phyloP scores from a whole-genome alignment of 768 basidiomycete genomes.

The Termitomyces sp. region DNA sequence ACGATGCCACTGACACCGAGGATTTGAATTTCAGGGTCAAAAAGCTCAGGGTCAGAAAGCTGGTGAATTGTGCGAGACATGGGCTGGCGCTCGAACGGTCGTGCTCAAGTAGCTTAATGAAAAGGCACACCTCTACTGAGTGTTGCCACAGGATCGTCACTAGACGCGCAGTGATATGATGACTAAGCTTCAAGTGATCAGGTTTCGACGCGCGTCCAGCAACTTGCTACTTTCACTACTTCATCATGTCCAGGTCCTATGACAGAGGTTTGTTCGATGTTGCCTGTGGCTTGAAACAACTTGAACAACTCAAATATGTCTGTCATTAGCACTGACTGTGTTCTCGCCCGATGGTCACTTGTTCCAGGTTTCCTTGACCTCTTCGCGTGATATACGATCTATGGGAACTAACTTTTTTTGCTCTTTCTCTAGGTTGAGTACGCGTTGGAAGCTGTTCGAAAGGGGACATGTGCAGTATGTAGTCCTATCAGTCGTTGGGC shows the following conservation, averaged over 20 bases:
- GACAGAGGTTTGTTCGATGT: slow-evolving; percentile 70
- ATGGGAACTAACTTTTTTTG: slow-evolving; percentile 13
- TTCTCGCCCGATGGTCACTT: slow-evolving; percentile 99
- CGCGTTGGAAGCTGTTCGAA: slow-evolving; percentile 93
- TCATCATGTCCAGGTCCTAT: slow-evolving; percentile 86
- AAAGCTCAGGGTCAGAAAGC: not conserved
- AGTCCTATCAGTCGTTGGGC: slow-evolving; percentile 4
- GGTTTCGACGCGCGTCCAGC: slow-evolving; percentile 43
- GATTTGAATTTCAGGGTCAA: slow-evolving; percentile 6
- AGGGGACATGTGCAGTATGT: slow-evolving; percentile 93
- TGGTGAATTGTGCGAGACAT: not conserved
- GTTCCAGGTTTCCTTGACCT: slow-evolving; percentile 67
- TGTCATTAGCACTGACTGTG: slow-evolving; percentile 77
- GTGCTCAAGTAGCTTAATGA: not conserved
- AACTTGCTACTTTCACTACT: slow-evolving; percentile 8
- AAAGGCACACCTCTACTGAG: no score
- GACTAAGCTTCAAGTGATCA: slow-evolving; percentile 3
- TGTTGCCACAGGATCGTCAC: no score
- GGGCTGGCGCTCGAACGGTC: not conserved
- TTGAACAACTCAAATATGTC: not conserved
- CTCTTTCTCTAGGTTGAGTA: slow-evolving; percentile 81
- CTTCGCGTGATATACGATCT: slow-evolving; percentile 7
- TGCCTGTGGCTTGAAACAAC: not conserved
- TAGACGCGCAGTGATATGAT: slow-evolving; percentile 2
- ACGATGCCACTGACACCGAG: slow-evolving; percentile 7